These are phyloP conservation scores for Pinus tabuliformis DNA, from an alignment of 75 land plant genomes.

Conservation along the genomic window DNA sequence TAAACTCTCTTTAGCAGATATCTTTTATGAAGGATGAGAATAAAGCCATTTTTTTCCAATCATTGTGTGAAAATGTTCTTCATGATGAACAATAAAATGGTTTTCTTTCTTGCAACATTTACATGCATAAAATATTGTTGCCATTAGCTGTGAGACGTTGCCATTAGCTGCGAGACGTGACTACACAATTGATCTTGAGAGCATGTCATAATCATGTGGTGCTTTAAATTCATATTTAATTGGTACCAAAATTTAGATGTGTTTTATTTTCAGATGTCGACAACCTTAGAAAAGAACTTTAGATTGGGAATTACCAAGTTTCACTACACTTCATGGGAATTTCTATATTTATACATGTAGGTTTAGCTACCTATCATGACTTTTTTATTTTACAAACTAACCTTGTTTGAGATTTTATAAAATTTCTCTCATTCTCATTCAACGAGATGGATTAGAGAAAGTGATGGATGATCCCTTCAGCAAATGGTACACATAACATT, in stretches of 20 bases:
- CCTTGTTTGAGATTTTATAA: not conserved
- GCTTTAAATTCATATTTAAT: not conserved
- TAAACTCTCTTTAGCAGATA: not conserved
- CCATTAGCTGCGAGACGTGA: not conserved
- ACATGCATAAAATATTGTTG: not conserved
- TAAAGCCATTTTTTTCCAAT: not conserved
- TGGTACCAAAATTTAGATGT: not conserved
- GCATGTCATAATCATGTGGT: not conserved
- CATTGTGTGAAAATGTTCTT: not conserved
- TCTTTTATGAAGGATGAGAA: not conserved
- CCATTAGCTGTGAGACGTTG: too few relatives aligned
- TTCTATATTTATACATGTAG: not conserved
- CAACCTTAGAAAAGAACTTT: too few relatives aligned
- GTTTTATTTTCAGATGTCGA: too few relatives aligned
- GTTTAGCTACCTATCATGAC: not conserved
- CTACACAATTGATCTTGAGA: not conserved
- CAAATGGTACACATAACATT: too few relatives aligned
- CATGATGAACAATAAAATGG: not conserved
- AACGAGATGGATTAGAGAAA: not conserved
- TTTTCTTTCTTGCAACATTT: not conserved
- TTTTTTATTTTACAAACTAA: not conserved
- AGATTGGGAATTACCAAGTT: too few relatives aligned
- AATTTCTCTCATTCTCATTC: not conserved
- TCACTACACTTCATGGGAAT: too few relatives aligned
- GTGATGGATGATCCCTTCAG: not conserved